Evolutionary conservation across 2,329 filamentous ascomycete genomes (phyloP).

Genomic region (Lachnellula arida): DNA sequence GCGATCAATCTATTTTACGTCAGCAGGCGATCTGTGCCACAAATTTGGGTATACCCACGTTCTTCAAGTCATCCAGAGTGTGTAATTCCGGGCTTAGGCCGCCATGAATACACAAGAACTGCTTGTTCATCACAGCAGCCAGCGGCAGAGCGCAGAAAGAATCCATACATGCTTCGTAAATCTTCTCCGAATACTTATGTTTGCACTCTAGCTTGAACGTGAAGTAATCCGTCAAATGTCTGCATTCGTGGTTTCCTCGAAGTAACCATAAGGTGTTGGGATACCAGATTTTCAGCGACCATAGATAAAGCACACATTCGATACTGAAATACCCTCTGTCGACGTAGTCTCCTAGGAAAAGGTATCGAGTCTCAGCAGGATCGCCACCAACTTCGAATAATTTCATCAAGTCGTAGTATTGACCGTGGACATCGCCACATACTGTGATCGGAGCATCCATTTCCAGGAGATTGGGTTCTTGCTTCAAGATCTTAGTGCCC

Average conservation of each 20-base stretch:
- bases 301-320: constrained; percentile 96
- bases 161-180: constrained; percentile 98
- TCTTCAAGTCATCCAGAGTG: constrained; percentile 89
- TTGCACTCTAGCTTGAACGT: constrained; percentile 99
- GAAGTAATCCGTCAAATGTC: constrained; percentile 98
- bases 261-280: constrained; percentile 95
- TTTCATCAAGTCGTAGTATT: constrained; percentile 99
- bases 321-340: constrained; percentile 99
- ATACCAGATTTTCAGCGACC: constrained; percentile 98
- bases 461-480: constrained; percentile 93
- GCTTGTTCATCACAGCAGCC: constrained; percentile 99
- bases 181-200: constrained; percentile 95
- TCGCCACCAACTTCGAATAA: constrained; percentile 97
- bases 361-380: constrained; percentile 90
- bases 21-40: neutral
- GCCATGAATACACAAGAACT: constrained; percentile 97
- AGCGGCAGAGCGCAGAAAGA: constrained; percentile 93
- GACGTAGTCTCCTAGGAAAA: constrained; percentile 97
- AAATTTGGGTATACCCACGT: constrained; percentile 46
- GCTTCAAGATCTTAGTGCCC: constrained; percentile 80
- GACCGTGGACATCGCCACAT: constrained; percentile 95
- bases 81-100: constrained; percentile 94
- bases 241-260: constrained; percentile 96
- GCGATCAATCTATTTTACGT: constrained; percentile 70
- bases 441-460: constrained; percentile 99